Conservation (phyloP, 805 yeast species). For the Schwanniomyces yamadae region DNA sequence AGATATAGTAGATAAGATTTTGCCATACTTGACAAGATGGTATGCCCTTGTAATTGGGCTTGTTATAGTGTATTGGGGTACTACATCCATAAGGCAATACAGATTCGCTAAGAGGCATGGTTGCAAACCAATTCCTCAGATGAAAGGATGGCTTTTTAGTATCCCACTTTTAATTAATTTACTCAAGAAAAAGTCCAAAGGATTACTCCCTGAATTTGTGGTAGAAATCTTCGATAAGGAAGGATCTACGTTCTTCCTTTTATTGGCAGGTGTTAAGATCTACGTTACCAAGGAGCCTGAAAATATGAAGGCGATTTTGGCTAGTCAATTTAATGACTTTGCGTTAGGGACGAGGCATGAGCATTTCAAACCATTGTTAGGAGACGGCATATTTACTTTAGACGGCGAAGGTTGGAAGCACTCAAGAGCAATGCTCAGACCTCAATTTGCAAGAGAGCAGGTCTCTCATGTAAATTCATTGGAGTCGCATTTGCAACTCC, state of each 20-base stretch:
- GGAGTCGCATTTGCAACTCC: slow-evolving; percentile 28
- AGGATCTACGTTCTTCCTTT: slow-evolving; percentile 14
- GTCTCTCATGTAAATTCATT: slow-evolving; percentile 31
- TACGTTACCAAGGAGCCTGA: slow-evolving; percentile 34
- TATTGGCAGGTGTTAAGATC: slow-evolving; percentile 19
- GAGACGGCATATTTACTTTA: slow-evolving; percentile 39
- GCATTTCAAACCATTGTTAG: slow-evolving; percentile 31
- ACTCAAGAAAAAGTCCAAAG: slow-evolving; percentile 17
- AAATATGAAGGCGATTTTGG: slow-evolving; percentile 35
- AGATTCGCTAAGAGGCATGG: slow-evolving; percentile 16
- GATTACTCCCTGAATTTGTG: slow-evolving; percentile 18
- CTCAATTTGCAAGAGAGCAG: slow-evolving; percentile 39
- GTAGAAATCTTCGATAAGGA: slow-evolving; percentile 7
- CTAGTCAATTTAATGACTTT: slow-evolving; percentile 37
- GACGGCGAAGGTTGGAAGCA: slow-evolving; percentile 40
- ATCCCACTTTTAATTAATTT: slow-evolving; percentile 10
- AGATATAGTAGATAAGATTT: not conserved
- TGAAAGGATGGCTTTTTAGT: slow-evolving; percentile 4
- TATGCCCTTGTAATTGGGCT: slow-evolving; percentile 5
- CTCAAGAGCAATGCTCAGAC: slow-evolving; percentile 36
- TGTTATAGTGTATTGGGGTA: too few relatives aligned
- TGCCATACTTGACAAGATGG: slow-evolving; percentile 9
- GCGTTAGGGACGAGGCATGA: slow-evolving; percentile 30
- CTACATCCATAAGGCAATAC: slow-evolving; percentile 2
- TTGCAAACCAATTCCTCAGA: slow-evolving; percentile 12